phyloP scores from a whole-genome alignment of 257 asterid genomes.

The Primulina huaijiensis region DNA sequence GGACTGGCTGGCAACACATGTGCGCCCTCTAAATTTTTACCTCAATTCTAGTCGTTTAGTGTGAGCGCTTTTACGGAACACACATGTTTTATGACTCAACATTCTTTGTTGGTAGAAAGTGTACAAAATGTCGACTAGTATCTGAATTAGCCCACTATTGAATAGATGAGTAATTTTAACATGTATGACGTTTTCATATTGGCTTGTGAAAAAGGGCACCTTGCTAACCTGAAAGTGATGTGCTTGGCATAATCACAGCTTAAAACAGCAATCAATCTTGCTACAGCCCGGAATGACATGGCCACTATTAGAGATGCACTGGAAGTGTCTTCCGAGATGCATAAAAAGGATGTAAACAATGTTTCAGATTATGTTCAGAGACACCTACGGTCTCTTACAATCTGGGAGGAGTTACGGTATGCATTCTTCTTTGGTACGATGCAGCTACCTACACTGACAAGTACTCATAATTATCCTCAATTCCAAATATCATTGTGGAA shows the following conservation, averaged over 20 bases:
- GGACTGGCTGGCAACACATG: conserved; percentile 13
- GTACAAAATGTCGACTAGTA: not conserved
- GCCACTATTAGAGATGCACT: conserved; percentile 93
- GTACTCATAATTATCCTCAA: too few species aligned
- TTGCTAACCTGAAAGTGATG: conserved; percentile 22
- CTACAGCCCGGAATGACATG: conserved; percentile 94
- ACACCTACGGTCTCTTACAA: conserved; percentile 83
- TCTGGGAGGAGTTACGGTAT: conserved; percentile 97
- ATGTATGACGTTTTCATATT: not conserved
- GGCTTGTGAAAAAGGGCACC: conserved; percentile 11
- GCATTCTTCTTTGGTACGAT: conserved; percentile 21
- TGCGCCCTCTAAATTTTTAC: conserved; percentile 8
- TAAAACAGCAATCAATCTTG: conserved; percentile 83
- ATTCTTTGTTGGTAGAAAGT: not conserved
- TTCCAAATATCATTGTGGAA: too few species aligned
- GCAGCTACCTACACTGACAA: not conserved
- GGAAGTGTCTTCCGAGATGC: conserved; percentile 97
- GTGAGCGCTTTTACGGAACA: not conserved
- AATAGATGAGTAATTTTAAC: conserved; percentile 2
- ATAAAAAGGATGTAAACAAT: conserved; percentile 72
- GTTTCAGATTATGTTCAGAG: conserved; percentile 84
- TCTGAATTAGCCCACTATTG: not conserved
- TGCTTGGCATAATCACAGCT: conserved; percentile 50
- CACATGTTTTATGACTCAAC: conserved; percentile 2
- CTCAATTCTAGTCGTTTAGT: not conserved